Percentiles rank a stretch among this genome's conserved stretches.
These are phyloP conservation scores for Lentinula aciculospora DNA, from an alignment of 768 basidiomycete genomes.

Conservation along the genomic window DNA sequence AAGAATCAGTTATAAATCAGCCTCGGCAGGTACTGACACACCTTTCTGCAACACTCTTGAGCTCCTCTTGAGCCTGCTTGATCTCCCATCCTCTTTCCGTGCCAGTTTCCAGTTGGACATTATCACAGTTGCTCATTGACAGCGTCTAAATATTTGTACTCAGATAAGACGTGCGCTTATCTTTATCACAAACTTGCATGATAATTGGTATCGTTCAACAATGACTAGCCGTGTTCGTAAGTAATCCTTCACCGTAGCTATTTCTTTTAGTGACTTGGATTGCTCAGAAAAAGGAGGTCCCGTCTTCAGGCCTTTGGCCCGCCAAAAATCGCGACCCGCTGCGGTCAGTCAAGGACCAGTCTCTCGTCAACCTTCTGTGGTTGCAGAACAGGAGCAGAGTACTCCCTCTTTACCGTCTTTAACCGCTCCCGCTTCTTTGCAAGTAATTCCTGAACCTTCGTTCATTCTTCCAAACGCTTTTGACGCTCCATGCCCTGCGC, in stretches of 20 bases:
- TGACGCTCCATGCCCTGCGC: no score
- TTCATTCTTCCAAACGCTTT: background rate
- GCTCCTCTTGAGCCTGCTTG: constrained; percentile 36
- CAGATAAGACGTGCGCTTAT: constrained; percentile 3
- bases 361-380: background rate
- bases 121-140: constrained; percentile 16
- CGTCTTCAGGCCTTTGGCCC: constrained; percentile 63
- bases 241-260: constrained; percentile 23
- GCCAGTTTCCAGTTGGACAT: constrained; percentile 36
- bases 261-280: constrained; percentile 6
- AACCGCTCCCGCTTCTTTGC: background rate
- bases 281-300: constrained; percentile 63
- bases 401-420: background rate
- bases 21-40: constrained; percentile 12
- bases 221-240: constrained; percentile 63
- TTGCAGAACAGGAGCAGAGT: background rate
- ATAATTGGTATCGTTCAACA: background rate
- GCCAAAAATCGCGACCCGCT: constrained; percentile 41
- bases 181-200: constrained; percentile 8
- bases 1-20: background rate
- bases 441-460: background rate
- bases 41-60: constrained; percentile 58
- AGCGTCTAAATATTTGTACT: background rate
- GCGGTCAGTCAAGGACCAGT: constrained; percentile 13
- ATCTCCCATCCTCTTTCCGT: constrained; percentile 57